Conservation (phyloP, 306 rosid species). For the Begonia fuchsioides region DNA sequence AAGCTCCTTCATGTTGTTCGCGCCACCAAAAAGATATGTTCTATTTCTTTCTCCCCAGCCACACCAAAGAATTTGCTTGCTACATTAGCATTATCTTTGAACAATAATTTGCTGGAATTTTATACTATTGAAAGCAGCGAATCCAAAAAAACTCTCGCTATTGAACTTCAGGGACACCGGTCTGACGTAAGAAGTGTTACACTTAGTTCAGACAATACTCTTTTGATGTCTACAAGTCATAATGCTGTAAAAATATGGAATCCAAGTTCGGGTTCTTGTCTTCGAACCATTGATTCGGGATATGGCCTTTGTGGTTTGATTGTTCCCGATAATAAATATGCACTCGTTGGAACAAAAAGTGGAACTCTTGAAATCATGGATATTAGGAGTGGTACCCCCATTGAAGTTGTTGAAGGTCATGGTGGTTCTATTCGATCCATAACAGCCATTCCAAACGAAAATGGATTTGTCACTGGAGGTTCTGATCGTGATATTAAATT, state of each 20-base stretch:
- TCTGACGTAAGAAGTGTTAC: conserved; percentile 79
- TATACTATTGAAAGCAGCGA: conserved; percentile 45
- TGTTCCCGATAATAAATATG: conserved; percentile 62
- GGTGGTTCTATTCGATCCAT: conserved; percentile 66
- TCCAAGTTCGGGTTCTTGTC: conserved; percentile 83
- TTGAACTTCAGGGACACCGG: conserved; percentile 91
- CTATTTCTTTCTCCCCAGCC: conserved; percentile 67
- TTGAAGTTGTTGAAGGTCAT: conserved; percentile 75
- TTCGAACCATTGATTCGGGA: conserved; percentile 83
- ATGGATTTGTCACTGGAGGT: conserved; percentile 85
- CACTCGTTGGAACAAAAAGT: conserved; percentile 84
- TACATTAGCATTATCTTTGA: conserved; percentile 73
- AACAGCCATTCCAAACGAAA: conserved; percentile 51
- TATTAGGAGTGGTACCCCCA: conserved; percentile 67
- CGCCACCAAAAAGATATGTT: conserved; percentile 83
- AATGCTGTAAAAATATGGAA: conserved; percentile 89
- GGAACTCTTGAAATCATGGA: conserved; percentile 76
- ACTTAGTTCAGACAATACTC: conserved; percentile 74
- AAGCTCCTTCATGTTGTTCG: conserved; percentile 70
- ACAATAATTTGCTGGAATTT: conserved; percentile 71
- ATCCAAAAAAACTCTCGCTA: conserved; percentile 32
- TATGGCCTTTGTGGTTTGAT: conserved; percentile 75
- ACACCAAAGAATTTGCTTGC: conserved; percentile 58
- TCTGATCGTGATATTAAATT: conserved; percentile 84
- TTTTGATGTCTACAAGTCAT: conserved; percentile 94